phyloP scores from a whole-genome alignment of 2,329 filamentous ascomycete species.

The Nigrospora osmanthi region DNA sequence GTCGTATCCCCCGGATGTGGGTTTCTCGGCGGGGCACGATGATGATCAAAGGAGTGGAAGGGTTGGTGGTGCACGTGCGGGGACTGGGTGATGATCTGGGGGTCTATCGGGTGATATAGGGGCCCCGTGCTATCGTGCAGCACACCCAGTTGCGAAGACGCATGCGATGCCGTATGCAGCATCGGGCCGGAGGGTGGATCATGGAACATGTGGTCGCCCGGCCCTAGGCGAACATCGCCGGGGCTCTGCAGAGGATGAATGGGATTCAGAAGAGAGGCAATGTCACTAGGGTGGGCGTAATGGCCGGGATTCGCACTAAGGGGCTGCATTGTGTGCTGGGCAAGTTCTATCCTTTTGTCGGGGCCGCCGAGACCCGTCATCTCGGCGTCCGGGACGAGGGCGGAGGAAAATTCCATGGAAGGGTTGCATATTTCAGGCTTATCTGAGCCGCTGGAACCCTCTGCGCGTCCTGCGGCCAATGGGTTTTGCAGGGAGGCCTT shows the following conservation, averaged over 20 bases:
- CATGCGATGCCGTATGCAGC: constrained; percentile 18
- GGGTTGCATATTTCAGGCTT: neutral
- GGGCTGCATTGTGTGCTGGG: constrained; percentile 11
- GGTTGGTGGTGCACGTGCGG: constrained; percentile 18
- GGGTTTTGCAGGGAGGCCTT: constrained; percentile 36
- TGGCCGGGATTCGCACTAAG: constrained; percentile 24
- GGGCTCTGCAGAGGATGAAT: constrained; percentile 16
- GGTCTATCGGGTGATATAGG: constrained; percentile 49
- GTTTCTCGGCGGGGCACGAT: too few species aligned
- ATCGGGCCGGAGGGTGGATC: constrained; percentile 12
- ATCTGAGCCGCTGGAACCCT: constrained; percentile 8
- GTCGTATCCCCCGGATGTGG: too few species aligned
- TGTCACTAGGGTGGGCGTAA: constrained; percentile 40
- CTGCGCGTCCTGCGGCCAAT: constrained; percentile 6
- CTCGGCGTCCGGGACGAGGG: neutral
- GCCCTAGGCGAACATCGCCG: constrained; percentile 13
- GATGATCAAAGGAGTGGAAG: constrained; percentile 26
- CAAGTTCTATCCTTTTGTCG: constrained; percentile 3
- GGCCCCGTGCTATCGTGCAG: constrained; percentile 20
- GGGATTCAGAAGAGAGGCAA: constrained; percentile 34
- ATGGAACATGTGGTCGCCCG: constrained; percentile 16
- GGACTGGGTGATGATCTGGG: constrained; percentile 46
- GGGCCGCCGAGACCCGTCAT: neutral
- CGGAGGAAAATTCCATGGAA: neutral
- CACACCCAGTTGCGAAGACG: constrained; percentile 14